Evolutionary conservation across 345 rosid species (phyloP), one percentile per base, ranked within the genome.

Genomic region (Rhodamnia argentea): DNA sequence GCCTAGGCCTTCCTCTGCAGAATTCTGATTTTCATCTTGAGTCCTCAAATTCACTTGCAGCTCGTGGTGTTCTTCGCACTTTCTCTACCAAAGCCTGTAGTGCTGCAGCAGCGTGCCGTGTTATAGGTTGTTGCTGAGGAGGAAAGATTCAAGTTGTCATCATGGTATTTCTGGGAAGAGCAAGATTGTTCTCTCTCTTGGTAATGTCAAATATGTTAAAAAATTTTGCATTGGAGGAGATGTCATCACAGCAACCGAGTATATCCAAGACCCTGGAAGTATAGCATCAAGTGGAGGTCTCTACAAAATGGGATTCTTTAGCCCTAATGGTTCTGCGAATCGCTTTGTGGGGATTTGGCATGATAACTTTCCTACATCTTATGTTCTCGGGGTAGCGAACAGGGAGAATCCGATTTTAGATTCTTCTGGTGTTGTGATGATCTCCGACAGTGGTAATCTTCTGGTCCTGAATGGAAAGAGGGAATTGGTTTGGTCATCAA

Each of bases 271-370:
- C 27, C 84, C 93, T 50, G 88, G 87, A 57, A 60, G 86, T 82
- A 90, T 92, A 50, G 84, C 82, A 60, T 91, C 91, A 83, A 87
- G 83, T 76, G 83, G 12, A 22, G 87, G 91, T 2, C 11, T 83
- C 50, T 92, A 91, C 91, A 87, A 87, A 83, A 82, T 94, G 51
- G 96, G 96, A 47, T 92, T 94, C 92, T 94, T 94, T 86, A 93
- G 90, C 86, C 96, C 94, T 24, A 86, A 50, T 5, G 89, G 89
- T 85, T 89, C 93, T 37, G 86, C 86, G 18, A 13, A 86, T 85
- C 86, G 92, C 44, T 94, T 90, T 64, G 94, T 87, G 32, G 96
- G 96, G 59, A 91, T 93, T 27, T 94, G 94, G 96, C 92, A 87
- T 75, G 88, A 88, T 7, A 83, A 85, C 16, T 8, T 76, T 37